Evolutionary conservation across 768 basidiomycete genomes (phyloP).

Genomic region (Boletus pseudo-olivaceus): DNA sequence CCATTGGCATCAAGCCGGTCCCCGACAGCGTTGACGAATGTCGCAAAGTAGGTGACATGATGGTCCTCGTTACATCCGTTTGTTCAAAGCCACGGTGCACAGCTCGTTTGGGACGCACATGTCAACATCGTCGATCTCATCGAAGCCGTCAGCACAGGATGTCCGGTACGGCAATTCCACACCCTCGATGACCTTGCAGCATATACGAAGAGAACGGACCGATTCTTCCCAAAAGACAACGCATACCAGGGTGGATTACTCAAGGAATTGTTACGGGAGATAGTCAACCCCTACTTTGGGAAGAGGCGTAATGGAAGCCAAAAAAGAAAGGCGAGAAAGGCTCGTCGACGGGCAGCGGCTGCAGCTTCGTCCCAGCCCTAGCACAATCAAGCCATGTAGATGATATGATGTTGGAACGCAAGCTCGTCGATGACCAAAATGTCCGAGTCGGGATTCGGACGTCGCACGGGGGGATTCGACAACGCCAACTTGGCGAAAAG

Average conservation of each 20-base stretch:
- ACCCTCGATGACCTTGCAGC: conserved; percentile 17
- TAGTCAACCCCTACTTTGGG: conserved; percentile 18
- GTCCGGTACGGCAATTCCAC: conserved; percentile 18
- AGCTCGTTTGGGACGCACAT: conserved; percentile 24
- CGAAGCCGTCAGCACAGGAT: conserved; percentile 9
- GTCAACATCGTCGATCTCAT: conserved; percentile 35
- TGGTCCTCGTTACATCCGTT: not conserved
- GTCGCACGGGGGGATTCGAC: not conserved
- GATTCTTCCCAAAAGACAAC: conserved; percentile 28
- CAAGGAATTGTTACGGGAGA: conserved; percentile 25
- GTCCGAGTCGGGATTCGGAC: not conserved
- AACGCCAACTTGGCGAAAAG: not conserved
- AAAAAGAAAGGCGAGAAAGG: conserved; percentile 15
- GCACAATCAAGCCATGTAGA: conserved; percentile 2
- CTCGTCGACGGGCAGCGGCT: conserved; percentile 9
- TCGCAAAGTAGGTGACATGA: conserved; percentile 8
- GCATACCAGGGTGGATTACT: conserved; percentile 31
- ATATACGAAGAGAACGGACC: conserved; percentile 19
- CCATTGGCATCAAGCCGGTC: conserved; percentile 13
- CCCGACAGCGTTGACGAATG: conserved; percentile 15
- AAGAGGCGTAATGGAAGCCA: conserved; percentile 17
- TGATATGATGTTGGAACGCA: not conserved
- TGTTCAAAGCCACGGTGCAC: not conserved
- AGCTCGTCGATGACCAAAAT: not conserved
- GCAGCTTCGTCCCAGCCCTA: conserved; percentile 1